Percentiles rank a stretch among this genome's conserved stretches.
These are phyloP conservation scores for Psilocybe azurescens DNA, from an alignment of 768 basidiomycete species.

Conservation along the genomic window DNA sequence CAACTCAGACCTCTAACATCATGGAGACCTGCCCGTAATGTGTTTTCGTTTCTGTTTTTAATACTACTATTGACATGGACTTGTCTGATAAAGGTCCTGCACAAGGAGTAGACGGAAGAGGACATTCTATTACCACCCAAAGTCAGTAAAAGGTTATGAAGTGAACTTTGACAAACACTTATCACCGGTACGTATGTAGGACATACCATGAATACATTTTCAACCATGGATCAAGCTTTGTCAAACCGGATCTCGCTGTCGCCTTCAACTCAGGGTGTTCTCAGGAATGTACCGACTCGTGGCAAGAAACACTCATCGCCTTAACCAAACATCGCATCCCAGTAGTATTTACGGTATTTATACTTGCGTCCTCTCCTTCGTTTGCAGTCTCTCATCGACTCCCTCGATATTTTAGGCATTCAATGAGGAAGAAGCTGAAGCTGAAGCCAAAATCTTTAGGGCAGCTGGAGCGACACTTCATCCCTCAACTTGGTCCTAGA, in stretches of 20 bases:
- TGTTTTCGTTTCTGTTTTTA: conserved; percentile 23
- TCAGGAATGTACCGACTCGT: conserved; percentile 23
- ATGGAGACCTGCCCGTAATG: conserved; percentile 39
- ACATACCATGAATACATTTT: conserved; percentile 34
- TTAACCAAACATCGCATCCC: conserved; percentile 32
- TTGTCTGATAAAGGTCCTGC: conserved; percentile 29
- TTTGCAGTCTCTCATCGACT: background rate
- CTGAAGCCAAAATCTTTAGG: conserved; percentile 29
- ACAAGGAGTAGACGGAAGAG: conserved; percentile 26
- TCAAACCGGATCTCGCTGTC: conserved; percentile 37
- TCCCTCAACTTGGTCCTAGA: conserved; percentile 29
- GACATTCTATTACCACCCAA: conserved; percentile 25
- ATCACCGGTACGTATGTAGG: conserved; percentile 22
- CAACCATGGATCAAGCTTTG: conserved; percentile 20
- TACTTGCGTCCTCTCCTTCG: background rate
- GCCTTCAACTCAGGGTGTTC: conserved; percentile 42
- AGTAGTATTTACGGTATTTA: conserved; percentile 37
- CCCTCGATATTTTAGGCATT: conserved; percentile 31
- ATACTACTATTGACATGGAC: background rate
- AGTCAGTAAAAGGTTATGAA: conserved; percentile 22
- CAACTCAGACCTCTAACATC: conserved; percentile 6
- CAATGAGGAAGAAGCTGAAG: conserved; percentile 33
- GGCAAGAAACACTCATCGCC: conserved; percentile 31
- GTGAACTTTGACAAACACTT: background rate
- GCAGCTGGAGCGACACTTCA: conserved; percentile 28